Conservation (phyloP, 257 asterid genomes). For the Capsicum baccatum region DNA sequence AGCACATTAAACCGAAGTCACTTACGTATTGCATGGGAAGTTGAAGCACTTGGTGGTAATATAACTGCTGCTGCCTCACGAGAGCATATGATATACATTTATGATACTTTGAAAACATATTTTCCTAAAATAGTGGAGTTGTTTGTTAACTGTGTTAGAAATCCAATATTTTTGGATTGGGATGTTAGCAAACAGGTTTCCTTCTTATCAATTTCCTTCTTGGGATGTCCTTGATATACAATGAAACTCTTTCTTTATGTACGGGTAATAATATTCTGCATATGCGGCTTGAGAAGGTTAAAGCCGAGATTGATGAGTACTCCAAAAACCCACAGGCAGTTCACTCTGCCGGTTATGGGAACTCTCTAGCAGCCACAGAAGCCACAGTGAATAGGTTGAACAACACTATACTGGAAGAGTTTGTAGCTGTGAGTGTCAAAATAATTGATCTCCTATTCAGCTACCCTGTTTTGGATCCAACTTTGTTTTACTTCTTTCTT, state of each 20-base stretch:
- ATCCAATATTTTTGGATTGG: slow-evolving; percentile 94
- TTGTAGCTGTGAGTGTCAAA: slow-evolving; percentile 66
- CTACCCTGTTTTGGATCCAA: slow-evolving; percentile 10
- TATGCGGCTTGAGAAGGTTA: slow-evolving; percentile 64
- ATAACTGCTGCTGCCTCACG: slow-evolving; percentile 73
- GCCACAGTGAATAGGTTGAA: slow-evolving; percentile 57
- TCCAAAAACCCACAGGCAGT: slow-evolving; percentile 80
- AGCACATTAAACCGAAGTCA: slow-evolving; percentile 84
- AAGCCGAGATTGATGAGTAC: slow-evolving; percentile 61
- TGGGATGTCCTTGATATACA: neutral
- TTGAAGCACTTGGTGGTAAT: slow-evolving; percentile 93
- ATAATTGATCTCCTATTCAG: neutral
- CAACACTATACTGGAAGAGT: slow-evolving; percentile 67
- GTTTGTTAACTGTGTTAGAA: slow-evolving; percentile 76
- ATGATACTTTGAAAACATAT: slow-evolving; percentile 72
- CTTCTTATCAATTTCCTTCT: slow-evolving; percentile 29
- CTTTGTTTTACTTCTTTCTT: neutral
- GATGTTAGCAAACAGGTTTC: slow-evolving; percentile 91
- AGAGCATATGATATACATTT: slow-evolving; percentile 83
- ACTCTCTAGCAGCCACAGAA: slow-evolving; percentile 64
- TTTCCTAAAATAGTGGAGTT: slow-evolving; percentile 91
- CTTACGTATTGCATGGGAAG: slow-evolving; percentile 77
- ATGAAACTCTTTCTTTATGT: neutral
- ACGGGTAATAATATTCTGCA: neutral
- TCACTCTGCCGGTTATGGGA: slow-evolving; percentile 74